phyloP scores from a whole-genome alignment of 768 basidiomycete genomes.

The Tricholoma sp. region DNA sequence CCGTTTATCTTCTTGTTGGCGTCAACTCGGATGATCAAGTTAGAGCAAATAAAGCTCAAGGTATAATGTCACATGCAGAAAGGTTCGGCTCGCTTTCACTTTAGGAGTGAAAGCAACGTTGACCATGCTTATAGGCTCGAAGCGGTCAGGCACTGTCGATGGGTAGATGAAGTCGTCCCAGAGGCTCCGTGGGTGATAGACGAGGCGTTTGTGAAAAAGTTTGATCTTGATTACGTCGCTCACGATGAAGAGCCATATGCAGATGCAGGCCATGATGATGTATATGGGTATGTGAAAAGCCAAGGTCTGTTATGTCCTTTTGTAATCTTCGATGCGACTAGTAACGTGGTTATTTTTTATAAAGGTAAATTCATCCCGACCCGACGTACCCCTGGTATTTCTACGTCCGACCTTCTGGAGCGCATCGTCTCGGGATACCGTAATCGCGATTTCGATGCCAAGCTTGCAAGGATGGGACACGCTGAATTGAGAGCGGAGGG shows the following conservation, averaged over 20 bases:
- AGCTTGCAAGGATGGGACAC: slow-evolving; percentile 84
- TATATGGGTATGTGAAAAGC: slow-evolving; percentile 76
- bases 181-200: slow-evolving; percentile 91
- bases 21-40: slow-evolving; percentile 89
- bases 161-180: slow-evolving; percentile 92
- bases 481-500: slow-evolving; percentile 65
- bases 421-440: slow-evolving; percentile 89
- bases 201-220: slow-evolving; percentile 74
- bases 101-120: not conserved
- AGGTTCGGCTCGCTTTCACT: slow-evolving; percentile 7
- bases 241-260: slow-evolving; percentile 93
- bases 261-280: slow-evolving; percentile 75
- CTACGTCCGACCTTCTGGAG: slow-evolving; percentile 89
- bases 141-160: slow-evolving; percentile 90
- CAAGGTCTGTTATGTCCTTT: slow-evolving; percentile 48
- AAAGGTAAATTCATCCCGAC: slow-evolving; percentile 94
- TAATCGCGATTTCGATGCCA: slow-evolving; percentile 79
- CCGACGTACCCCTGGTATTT: slow-evolving; percentile 88
- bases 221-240: slow-evolving; percentile 93
- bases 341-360: not conserved
- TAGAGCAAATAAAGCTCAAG: slow-evolving; percentile 67
- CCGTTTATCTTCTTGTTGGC: slow-evolving; percentile 89
- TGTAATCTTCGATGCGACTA: not conserved
- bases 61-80: slow-evolving; percentile 87
- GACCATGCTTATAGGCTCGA: slow-evolving; percentile 52